phyloP scores from a whole-genome alignment of 164 flowering plant species.

The Kingdonia uniflora region DNA sequence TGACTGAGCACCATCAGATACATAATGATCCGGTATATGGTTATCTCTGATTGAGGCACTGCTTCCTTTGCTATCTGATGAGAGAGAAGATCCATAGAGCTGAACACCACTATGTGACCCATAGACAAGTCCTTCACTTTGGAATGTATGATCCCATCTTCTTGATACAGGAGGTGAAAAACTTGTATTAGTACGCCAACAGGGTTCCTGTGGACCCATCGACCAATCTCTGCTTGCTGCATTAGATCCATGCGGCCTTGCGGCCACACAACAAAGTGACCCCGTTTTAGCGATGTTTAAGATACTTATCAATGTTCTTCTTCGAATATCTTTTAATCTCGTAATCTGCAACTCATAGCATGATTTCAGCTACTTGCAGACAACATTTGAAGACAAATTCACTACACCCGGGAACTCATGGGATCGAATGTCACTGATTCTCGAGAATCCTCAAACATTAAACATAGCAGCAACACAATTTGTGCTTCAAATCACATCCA shows the following conservation, averaged over 20 bases:
- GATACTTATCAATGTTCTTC: too few species aligned
- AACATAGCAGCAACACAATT: too few species aligned
- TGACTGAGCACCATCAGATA: slow-evolving; percentile 55
- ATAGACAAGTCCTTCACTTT: slow-evolving; percentile 43
- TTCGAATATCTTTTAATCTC: too few species aligned
- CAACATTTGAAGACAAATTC: too few species aligned
- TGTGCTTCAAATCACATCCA: too few species aligned
- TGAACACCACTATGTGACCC: slow-evolving; percentile 40
- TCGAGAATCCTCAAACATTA: too few species aligned
- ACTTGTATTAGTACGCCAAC: slow-evolving; percentile 81
- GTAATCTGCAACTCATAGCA: too few species aligned
- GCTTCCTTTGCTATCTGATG: slow-evolving; percentile 67
- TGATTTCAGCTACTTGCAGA: too few species aligned
- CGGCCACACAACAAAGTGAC: slow-evolving; percentile 98
- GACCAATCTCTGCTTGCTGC: slow-evolving; percentile 66
- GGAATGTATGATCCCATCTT: slow-evolving; percentile 61
- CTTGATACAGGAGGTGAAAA: slow-evolving; percentile 77
- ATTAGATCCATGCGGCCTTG: slow-evolving; percentile 95
- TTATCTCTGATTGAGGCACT: slow-evolving; percentile 51
- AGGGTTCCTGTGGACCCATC: slow-evolving; percentile 72
- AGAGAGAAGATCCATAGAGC: slow-evolving; percentile 54
- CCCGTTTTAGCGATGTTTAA: slow-evolving; percentile 82
- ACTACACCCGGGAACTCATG: too few species aligned
- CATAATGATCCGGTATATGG: slow-evolving; percentile 30
- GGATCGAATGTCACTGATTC: too few species aligned